Evolutionary conservation across 345 rosid species (phyloP).

Genomic region (Gossypium ekmanianum): DNA sequence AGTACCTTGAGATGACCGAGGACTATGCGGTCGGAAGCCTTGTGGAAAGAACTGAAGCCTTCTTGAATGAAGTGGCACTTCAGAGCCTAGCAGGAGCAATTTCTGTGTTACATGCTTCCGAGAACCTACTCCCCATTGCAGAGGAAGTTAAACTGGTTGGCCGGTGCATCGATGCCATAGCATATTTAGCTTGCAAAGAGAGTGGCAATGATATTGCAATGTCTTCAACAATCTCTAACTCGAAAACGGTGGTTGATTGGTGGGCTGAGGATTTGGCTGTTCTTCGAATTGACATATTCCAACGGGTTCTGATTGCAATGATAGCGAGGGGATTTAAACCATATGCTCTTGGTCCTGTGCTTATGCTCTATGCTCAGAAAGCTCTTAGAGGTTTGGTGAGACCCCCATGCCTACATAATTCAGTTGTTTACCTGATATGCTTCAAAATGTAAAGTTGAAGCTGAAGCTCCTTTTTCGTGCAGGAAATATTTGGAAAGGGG

Average conservation of each 20-base stretch:
- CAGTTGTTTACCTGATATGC: constrained; percentile 2
- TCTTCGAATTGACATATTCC: constrained; percentile 76
- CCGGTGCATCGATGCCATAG: constrained; percentile 75
- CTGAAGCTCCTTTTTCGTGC: constrained; percentile 20
- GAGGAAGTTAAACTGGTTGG: constrained; percentile 78
- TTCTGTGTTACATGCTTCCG: constrained; percentile 55
- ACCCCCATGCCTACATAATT: constrained; percentile 23
- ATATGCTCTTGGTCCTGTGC: constrained; percentile 80
- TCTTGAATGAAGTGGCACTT: constrained; percentile 73
- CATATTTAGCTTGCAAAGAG: constrained; percentile 70
- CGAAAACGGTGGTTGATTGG: constrained; percentile 68
- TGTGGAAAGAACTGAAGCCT: constrained; percentile 65
- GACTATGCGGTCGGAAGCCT: constrained; percentile 70
- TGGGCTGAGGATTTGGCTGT: constrained; percentile 91
- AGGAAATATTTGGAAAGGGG: constrained; percentile 79
- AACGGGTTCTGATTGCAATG: constrained; percentile 77
- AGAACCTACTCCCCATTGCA: constrained; percentile 49
- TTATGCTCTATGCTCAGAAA: constrained; percentile 93
- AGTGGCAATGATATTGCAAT: constrained; percentile 31
- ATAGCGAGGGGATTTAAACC: constrained; percentile 82
- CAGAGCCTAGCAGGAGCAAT: constrained; percentile 67
- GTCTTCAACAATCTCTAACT: constrained; percentile 30
- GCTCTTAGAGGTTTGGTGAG: constrained; percentile 97
- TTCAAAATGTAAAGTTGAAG: constrained; percentile 1
- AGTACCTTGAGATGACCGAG: constrained; percentile 88